phyloP scores from a whole-genome alignment of 192 early-diverging fungal genomes.

The Coemansia sp. region DNA sequence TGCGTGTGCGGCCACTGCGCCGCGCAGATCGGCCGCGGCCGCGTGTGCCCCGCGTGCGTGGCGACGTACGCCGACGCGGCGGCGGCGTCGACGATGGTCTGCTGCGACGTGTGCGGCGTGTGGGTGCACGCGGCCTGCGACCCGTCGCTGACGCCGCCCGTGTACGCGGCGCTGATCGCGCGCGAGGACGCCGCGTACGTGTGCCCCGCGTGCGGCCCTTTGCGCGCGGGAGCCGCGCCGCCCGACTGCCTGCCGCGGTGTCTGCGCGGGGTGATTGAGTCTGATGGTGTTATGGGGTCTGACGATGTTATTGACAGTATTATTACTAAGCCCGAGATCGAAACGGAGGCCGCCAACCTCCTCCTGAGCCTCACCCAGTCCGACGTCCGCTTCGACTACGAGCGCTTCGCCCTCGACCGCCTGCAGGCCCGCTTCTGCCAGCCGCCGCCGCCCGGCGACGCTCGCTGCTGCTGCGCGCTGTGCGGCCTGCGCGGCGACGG shows the following conservation, averaged over 20 bases:
- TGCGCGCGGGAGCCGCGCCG: neutral
- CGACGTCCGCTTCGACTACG: conserved; percentile 45
- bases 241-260: conserved; percentile 5
- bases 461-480: conserved; percentile 27
- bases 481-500: conserved; percentile 48
- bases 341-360: conserved; percentile 44
- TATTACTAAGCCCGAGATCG: neutral
- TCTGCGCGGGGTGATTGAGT: neutral
- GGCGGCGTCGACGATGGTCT: conserved; percentile 63
- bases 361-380: conserved; percentile 49
- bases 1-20: conserved; percentile 62
- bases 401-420: conserved; percentile 26
- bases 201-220: conserved; percentile 55
- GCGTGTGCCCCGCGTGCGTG: conserved; percentile 62
- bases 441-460: conserved; percentile 1
- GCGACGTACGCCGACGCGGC: conserved; percentile 55
- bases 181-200: conserved; percentile 61
- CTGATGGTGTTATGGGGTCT: too few relatives aligned
- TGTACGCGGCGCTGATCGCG: conserved; percentile 62
- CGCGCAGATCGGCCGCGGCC: conserved; percentile 51
- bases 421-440: conserved; percentile 36
- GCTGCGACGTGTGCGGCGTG: conserved; percentile 62
- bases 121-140: conserved; percentile 69
- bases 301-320: too few relatives aligned
- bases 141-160: conserved; percentile 43